A percentile compares a stretch with the other conserved stretches of the same genome.
phyloP scores from a whole-genome alignment of 371 early-diverging fungal genomes.

The Neoconidiobolus thromboides region DNA sequence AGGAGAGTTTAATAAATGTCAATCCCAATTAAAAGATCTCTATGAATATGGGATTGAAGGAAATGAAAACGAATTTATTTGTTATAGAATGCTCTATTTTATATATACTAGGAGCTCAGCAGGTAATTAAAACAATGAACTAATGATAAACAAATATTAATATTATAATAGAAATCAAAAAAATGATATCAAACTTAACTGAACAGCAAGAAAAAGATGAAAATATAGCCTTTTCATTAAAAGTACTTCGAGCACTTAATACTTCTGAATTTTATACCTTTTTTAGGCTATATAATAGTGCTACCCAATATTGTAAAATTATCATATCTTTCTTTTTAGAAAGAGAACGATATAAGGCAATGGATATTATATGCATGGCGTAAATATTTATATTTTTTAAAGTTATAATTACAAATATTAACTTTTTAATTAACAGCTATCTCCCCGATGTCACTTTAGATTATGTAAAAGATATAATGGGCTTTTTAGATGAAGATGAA shows the following conservation, averaged over 20 bases:
- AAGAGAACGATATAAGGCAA: no score
- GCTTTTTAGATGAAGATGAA: no score
- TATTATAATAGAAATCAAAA: conserved; percentile 44
- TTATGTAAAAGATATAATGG: no score
- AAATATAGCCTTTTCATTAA: conserved; percentile 18
- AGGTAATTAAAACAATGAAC: conserved; percentile 23
- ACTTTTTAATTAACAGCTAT: no score
- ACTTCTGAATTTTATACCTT: conserved; percentile 54
- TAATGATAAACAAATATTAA: neutral
- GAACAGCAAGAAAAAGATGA: conserved; percentile 6
- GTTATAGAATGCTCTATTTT: conserved; percentile 79
- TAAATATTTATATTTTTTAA: no score
- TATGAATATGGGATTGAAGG: conserved; percentile 48
- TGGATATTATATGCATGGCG: no score
- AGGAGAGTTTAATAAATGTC: conserved; percentile 93
- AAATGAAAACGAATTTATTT: conserved; percentile 64
- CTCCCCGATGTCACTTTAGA: no score
- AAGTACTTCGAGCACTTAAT: conserved; percentile 37
- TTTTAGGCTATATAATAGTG: conserved; percentile 24
- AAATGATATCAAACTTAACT: conserved; percentile 40
- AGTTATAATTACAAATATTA: no score
- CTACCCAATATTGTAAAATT: no score
- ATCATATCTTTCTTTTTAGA: no score
- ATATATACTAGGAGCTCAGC: conserved; percentile 66
- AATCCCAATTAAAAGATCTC: conserved; percentile 73